Base-by-base conservation (phyloP, 2,329 filamentous ascomycete species). In the Penicillium sp. region DNA sequence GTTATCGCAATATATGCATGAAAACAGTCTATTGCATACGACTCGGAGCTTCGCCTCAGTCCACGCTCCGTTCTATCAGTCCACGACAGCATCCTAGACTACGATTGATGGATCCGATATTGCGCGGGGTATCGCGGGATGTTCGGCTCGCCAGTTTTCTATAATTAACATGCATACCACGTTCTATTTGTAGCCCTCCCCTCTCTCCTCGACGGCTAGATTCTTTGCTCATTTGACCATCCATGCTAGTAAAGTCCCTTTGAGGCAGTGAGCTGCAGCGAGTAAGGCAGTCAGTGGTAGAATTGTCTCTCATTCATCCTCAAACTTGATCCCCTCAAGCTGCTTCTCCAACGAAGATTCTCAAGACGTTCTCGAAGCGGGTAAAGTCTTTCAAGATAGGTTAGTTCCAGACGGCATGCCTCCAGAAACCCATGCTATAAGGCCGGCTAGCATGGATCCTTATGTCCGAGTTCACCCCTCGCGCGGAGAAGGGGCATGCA, bases 401-500 rank as follows among this genome's bases (percentile, higher is more conserved):
- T 41, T 33, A n/a, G 44, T n/a, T 43, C 16, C 2, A 31, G 22
- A 10, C 4, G 22, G 37, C 19, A n/a, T 40, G 18, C 6, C 16
- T n/a, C 22, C 9, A 5, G 22, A 2, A 18, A 19, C 33, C 14
- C 7, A 35, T 37, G 13, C 37, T 50, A 16, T 19, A 55, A 9
- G 36, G 46, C 46, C 33, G 46, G 24, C 49, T 50, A 35, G 46
- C 37, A 50, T 43, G 50, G 43, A 31, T 31, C 37, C 14, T 14
- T 18, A 14, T 14, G 13, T 52, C 55, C 55, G 49, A 46, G 11
- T 18, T 40, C 27, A 43, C 55, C 55, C 49, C 55, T n/a, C 55
- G 18, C 22, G 47, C 55, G 55, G 52, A 44, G 39, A 56, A 44
- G 39, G 19, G 24, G 11, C 16, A 51, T 36, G 9, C 40, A 56